Percentiles rank a stretch among this genome's conserved stretches.
These are phyloP conservation scores for Scheffersomyces insectosa DNA, from an alignment of 1,139 yeast genomes.

Conservation along the genomic window DNA sequence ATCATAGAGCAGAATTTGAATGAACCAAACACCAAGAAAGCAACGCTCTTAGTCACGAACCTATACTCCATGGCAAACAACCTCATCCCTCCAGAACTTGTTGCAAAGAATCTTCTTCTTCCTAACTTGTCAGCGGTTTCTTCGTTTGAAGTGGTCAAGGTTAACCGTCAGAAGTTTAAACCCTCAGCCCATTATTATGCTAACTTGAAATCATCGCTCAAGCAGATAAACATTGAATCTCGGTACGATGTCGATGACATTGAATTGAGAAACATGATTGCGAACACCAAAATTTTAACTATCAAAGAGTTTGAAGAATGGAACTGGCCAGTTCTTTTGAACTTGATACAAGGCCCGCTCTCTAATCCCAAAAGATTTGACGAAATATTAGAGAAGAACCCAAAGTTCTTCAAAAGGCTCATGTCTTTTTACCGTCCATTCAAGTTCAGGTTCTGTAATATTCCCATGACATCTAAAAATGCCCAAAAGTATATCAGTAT, in stretches of 20 bases:
- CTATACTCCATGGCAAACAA: constrained; percentile 55
- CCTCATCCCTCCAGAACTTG: constrained; percentile 48
- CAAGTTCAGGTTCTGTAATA: constrained; percentile 77
- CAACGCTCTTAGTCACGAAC: constrained; percentile 64
- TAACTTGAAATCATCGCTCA: constrained; percentile 25
- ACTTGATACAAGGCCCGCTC: constrained; percentile 78
- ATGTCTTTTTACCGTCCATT: constrained; percentile 90
- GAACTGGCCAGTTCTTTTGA: constrained; percentile 79
- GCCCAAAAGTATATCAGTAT: constrained; percentile 61
- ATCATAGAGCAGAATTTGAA: constrained; percentile 51
- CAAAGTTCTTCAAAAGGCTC: constrained; percentile 82
- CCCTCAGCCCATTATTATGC: constrained; percentile 24
- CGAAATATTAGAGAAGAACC: constrained; percentile 68
- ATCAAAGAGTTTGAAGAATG: constrained; percentile 82
- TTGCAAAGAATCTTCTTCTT: constrained; percentile 10
- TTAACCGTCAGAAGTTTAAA: constrained; percentile 29
- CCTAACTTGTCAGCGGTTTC: constrained; percentile 12
- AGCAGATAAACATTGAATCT: constrained; percentile 43
- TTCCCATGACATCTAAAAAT: constrained; percentile 36
- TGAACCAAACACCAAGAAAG: constrained; percentile 53
- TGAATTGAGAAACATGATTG: constrained; percentile 65
- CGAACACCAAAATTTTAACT: constrained; percentile 68
- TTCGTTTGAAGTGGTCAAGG: constrained; percentile 44
- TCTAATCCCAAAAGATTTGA: constrained; percentile 71
- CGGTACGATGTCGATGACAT: constrained; percentile 65